Evolutionary conservation across 345 rosid species (phyloP), one percentile per base, ranked within the genome.

Genomic region (Garcia nutans): DNA sequence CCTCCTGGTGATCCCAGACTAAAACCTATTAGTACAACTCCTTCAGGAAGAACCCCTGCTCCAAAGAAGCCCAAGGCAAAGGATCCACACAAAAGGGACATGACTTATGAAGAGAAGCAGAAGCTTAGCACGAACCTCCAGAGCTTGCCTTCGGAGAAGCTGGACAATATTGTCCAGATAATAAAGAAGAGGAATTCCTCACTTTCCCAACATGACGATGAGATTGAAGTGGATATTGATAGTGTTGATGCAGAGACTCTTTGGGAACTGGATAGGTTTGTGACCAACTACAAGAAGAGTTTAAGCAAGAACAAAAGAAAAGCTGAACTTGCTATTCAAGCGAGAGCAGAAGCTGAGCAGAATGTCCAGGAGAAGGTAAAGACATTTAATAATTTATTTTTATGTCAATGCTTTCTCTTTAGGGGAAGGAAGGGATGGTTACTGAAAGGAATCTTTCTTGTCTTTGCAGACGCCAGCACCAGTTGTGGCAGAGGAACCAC

Each of bases 241-340:
- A 89, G 88, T 82, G 97, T 96, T 84, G 99, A 96, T 82, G 86
- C 92, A 0, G 99, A 96, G 88, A 96, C 99, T 72, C 90, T 96
- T 33, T 96, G 99, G 99, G 99, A 96, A 86, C 89, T 96, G 57
- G 99, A 96, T 80, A 91, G 99, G 83, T 96, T 93, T 86, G 93
- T 93, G 0, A 92, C 94, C 76, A 96, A 96, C 87, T 96, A 90
- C 80, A 96, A 90, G 83, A 93, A 96, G 84, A 92, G 96, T 75
- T 82, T 96, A 83, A 96, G 99, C 88, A 96, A 96, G 91, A 86
- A 87, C 84, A 96, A 93, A 87, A 89, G 99, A 83, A 96, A 91
- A 84, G 98, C 97, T 60, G 99, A 96, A 82, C 93, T 87, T 71
- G 97, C 95, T 47, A 81, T 77, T 70, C 97, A 88, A 84, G 97